phyloP scores from a whole-genome alignment of 2,329 filamentous ascomycete species.

The Alternaria hordeiaustralica region DNA sequence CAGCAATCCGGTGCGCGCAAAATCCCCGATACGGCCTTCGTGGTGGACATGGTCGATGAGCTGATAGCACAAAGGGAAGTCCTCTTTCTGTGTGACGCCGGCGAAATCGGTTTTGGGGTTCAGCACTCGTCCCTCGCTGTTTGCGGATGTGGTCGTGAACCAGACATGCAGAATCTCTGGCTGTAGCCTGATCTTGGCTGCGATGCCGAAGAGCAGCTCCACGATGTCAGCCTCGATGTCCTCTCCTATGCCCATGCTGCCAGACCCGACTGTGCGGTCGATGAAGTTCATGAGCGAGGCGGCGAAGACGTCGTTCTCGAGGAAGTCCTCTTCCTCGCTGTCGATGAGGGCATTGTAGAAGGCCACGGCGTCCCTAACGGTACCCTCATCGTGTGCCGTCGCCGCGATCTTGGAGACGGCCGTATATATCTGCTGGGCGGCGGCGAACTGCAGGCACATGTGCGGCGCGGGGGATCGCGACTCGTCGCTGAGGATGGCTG shows the following conservation, averaged over 20 bases:
- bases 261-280: conserved; percentile 76
- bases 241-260: conserved; percentile 73
- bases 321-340: conserved; percentile 93
- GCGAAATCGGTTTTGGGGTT: conserved; percentile 73
- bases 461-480: conserved; percentile 86
- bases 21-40: conserved; percentile 92
- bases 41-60: conserved; percentile 97
- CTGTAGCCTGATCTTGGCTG: conserved; percentile 91
- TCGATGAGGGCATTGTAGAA: conserved; percentile 94
- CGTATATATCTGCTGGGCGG: conserved; percentile 86
- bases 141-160: conserved; percentile 70
- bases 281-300: conserved; percentile 86
- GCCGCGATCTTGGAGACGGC: conserved; percentile 88
- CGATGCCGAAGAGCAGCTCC: conserved; percentile 93
- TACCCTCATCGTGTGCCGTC: conserved; percentile 81
- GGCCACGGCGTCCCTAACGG: conserved; percentile 82
- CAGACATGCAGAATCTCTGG: conserved; percentile 87
- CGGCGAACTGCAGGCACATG: conserved; percentile 87
- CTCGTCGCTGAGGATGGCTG: conserved; percentile 82
- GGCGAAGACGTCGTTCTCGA: conserved; percentile 85
- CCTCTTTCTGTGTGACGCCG: conserved; percentile 82
- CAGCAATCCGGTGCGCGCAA: conserved; percentile 88
- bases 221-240: conserved; percentile 90
- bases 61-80: conserved; percentile 95
- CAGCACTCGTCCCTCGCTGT: conserved; percentile 50